phyloP scores from a whole-genome alignment of 1,284 basidiomycete genomes.

The Chalciporus sp. region DNA sequence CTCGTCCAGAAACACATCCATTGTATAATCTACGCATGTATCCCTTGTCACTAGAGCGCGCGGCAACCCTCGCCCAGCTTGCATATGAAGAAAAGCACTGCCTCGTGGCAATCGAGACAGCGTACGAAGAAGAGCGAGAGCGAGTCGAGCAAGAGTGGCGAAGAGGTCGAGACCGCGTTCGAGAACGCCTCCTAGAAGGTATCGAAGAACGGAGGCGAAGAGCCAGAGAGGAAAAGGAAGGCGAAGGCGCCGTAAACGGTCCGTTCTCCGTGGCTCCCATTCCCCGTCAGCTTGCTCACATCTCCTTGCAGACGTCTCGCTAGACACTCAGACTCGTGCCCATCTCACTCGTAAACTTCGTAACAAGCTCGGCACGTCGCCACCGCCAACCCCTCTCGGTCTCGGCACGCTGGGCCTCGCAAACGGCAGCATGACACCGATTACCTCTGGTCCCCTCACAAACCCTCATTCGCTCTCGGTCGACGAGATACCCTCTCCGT shows the following conservation, averaged over 20 bases:
- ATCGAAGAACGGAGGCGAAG: constrained; percentile 75
- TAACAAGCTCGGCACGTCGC: constrained; percentile 72
- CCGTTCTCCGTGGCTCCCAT: constrained; percentile 21
- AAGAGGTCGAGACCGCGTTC: constrained; percentile 66
- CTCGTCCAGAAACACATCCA: constrained; percentile 62
- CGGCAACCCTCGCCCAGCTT: constrained; percentile 65
- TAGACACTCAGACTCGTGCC: constrained; percentile 75
- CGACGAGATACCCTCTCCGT: constrained; percentile 81
- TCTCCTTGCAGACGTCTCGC: constrained; percentile 53
- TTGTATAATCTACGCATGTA: constrained; percentile 71
- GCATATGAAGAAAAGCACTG: constrained; percentile 66
- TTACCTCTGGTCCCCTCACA: constrained; percentile 65
- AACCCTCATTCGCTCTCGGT: constrained; percentile 80
- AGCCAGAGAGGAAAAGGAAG: constrained; percentile 81
- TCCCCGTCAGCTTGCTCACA: constrained; percentile 6
- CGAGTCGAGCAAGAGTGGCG: constrained; percentile 79
- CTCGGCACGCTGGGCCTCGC: constrained; percentile 36
- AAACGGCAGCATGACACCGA: constrained; percentile 43
- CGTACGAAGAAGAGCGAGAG: constrained; percentile 76
- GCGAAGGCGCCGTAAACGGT: constrained; percentile 71
- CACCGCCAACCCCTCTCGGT: constrained; percentile 55
- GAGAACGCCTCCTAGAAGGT: constrained; percentile 76
- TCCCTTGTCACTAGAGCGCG: constrained; percentile 72
- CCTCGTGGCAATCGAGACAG: constrained; percentile 60
- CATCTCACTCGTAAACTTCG: constrained; percentile 79